A percentile compares a stretch with the other conserved stretches of the same genome.
phyloP scores from a whole-genome alignment of 129 eudicot species.

The Apium graveolens region DNA sequence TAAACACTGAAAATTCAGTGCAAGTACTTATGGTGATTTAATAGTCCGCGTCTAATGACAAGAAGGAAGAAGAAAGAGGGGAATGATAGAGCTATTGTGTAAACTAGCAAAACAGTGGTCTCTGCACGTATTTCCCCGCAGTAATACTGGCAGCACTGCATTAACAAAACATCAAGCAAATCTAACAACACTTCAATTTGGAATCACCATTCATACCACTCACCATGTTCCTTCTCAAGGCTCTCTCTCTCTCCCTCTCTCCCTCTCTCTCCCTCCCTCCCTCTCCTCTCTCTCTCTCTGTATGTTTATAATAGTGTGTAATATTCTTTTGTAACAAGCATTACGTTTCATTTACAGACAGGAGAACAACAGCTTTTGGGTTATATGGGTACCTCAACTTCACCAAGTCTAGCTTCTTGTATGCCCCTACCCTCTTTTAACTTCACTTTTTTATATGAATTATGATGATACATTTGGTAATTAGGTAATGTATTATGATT shows the following conservation, averaged over 20 bases:
- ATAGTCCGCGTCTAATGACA: not conserved
- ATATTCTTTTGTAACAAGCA: not conserved
- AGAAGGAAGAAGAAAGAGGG: not conserved
- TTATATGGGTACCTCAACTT: constrained; percentile 82
- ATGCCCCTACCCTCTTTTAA: too few species aligned
- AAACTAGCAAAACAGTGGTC: not conserved
- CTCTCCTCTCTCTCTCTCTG: not conserved
- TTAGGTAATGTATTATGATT: too few species aligned
- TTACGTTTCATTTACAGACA: constrained; percentile 30
- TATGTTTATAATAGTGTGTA: too few species aligned
- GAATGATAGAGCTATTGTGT: not conserved
- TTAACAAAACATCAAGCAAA: not conserved
- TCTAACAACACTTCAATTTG: constrained; percentile 20
- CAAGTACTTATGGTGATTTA: not conserved
- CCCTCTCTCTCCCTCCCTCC: too few species aligned
- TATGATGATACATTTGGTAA: too few species aligned
- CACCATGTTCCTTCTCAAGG: constrained; percentile 87
- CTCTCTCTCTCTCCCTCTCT: constrained; percentile 5
- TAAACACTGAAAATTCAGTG: not conserved
- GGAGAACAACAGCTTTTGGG: constrained; percentile 85
- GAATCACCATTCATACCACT: constrained; percentile 26
- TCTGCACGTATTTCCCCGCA: not conserved
- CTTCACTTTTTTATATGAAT: too few species aligned
- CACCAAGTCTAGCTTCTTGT: constrained; percentile 78
- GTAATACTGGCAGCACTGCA: too few species aligned